phyloP scores from a whole-genome alignment of 108 stramenopile species.

The Pinguiococcus pyrenoidosus region DNA sequence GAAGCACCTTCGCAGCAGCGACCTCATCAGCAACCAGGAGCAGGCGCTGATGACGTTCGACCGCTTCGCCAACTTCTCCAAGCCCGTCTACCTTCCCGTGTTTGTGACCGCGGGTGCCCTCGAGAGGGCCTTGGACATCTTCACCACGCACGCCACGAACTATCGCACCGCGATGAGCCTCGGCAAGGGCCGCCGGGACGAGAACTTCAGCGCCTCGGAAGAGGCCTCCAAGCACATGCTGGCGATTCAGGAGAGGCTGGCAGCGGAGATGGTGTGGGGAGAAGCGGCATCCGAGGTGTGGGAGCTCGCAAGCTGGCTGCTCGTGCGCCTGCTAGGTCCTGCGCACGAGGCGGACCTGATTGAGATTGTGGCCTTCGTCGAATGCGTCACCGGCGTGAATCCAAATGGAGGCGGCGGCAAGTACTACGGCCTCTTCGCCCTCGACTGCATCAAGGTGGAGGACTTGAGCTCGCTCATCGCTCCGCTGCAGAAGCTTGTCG shows the following conservation, averaged over 20 bases:
- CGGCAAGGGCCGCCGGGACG: too few relatives aligned
- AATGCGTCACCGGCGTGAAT: not conserved
- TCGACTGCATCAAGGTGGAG: not conserved
- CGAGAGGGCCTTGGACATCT: conserved; percentile 54
- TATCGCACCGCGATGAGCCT: not conserved
- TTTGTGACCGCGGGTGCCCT: conserved; percentile 90
- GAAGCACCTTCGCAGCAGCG: conserved; percentile 48
- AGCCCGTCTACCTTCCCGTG: conserved; percentile 88
- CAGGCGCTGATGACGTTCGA: conserved; percentile 82
- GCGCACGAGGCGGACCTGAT: conserved; percentile 63
- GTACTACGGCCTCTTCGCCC: too few relatives aligned
- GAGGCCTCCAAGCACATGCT: too few relatives aligned
- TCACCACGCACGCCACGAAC: too few relatives aligned
- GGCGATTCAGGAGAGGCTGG: too few relatives aligned
- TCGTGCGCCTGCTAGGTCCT: conserved; percentile 60
- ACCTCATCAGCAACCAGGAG: conserved; percentile 79
- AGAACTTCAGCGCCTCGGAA: too few relatives aligned
- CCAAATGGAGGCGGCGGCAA: too few relatives aligned
- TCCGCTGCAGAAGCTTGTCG: conserved; percentile 2
- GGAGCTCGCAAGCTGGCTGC: conserved; percentile 71
- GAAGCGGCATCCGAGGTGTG: too few relatives aligned
- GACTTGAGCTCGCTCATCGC: conserved; percentile 5
- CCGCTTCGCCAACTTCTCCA: conserved; percentile 76
- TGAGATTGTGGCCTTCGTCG: conserved; percentile 45
- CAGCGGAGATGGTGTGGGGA: too few relatives aligned